Evolutionary conservation across 1,139 yeast genomes (phyloP).

Genomic region (Pichia sp.): DNA sequence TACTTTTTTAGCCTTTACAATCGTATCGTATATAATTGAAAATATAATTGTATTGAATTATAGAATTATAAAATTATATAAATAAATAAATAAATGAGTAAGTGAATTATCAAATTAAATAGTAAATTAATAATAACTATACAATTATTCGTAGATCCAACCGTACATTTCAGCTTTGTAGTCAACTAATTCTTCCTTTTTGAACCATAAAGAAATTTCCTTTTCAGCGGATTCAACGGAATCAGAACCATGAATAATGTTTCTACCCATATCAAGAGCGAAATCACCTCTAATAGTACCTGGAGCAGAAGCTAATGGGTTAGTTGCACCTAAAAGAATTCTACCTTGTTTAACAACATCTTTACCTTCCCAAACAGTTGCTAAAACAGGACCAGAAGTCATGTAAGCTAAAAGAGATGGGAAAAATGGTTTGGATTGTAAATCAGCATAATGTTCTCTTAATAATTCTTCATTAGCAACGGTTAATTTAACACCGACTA

Average conservation of each 20-base stretch:
- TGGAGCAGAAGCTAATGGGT: constrained; percentile 95
- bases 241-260: constrained; percentile 99
- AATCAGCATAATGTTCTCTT: constrained; percentile 93
- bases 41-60: too few species aligned
- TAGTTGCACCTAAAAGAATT: constrained; percentile 96
- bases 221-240: constrained; percentile 96
- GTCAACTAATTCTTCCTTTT: constrained; percentile 90
- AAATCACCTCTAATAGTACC: constrained; percentile 99
- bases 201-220: constrained; percentile 98
- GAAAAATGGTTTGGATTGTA: constrained; percentile 95
- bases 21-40: too few species aligned
- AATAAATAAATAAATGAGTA: background rate
- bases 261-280: constrained; percentile 97
- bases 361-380: constrained; percentile 99
- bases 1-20: too few species aligned
- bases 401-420: constrained; percentile 92
- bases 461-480: constrained; percentile 82
- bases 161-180: constrained; percentile 80
- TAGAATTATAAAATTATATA: too few species aligned
- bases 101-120: too few species aligned
- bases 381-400: constrained; percentile 98
- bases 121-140: background rate
- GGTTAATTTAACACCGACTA: constrained; percentile 91
- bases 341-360: constrained; percentile 99
- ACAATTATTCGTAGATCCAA: constrained; percentile 86